A percentile compares a stretch with the other conserved stretches of the same genome.
Evolutionary conservation across 495 filamentous ascomycete species (phyloP).

Genomic region (Bathelium albidoporum): DNA sequence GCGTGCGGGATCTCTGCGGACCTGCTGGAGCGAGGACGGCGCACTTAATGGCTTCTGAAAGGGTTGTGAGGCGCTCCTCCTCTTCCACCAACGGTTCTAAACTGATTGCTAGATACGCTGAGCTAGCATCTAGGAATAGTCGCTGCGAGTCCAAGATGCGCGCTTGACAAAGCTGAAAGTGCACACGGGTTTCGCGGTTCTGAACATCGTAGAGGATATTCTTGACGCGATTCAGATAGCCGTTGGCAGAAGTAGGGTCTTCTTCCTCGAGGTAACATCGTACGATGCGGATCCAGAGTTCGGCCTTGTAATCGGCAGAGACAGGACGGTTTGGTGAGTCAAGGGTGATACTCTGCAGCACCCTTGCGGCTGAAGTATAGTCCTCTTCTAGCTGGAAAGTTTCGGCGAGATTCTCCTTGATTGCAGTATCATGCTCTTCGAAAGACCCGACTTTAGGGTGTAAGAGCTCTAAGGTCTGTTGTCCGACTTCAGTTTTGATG

Average conservation of each 20-base stretch:
- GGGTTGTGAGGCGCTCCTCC: constrained; percentile 70
- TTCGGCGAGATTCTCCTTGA: constrained; percentile 72
- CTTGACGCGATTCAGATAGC: constrained; percentile 85
- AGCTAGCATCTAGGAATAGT: constrained; percentile 79
- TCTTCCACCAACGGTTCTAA: constrained; percentile 67
- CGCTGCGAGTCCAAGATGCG: constrained; percentile 86
- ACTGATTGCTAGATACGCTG: constrained; percentile 78
- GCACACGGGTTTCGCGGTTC: constrained; percentile 61
- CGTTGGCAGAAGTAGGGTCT: constrained; percentile 74
- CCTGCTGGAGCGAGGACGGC: constrained; percentile 92
- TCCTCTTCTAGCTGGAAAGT: constrained; percentile 77
- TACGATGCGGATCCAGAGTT: constrained; percentile 87
- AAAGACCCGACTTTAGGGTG: constrained; percentile 58
- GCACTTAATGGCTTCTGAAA: constrained; percentile 82
- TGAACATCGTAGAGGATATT: constrained; percentile 70
- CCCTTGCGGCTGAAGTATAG: constrained; percentile 63
- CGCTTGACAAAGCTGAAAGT: constrained; percentile 84
- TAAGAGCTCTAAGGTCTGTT: constrained; percentile 55
- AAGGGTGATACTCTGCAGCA: constrained; percentile 73
- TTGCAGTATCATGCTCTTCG: constrained; percentile 70
- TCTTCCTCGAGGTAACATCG: constrained; percentile 91
- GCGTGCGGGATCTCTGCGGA: constrained; percentile 64
- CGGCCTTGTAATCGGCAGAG: constrained; percentile 63
- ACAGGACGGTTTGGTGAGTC: constrained; percentile 79
- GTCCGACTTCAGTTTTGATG: constrained; percentile 58